A percentile compares a stretch with the other conserved stretches of the same genome.
Evolutionary conservation across 1,139 yeast genomes (phyloP).

Genomic region (Kazachstania sp.): DNA sequence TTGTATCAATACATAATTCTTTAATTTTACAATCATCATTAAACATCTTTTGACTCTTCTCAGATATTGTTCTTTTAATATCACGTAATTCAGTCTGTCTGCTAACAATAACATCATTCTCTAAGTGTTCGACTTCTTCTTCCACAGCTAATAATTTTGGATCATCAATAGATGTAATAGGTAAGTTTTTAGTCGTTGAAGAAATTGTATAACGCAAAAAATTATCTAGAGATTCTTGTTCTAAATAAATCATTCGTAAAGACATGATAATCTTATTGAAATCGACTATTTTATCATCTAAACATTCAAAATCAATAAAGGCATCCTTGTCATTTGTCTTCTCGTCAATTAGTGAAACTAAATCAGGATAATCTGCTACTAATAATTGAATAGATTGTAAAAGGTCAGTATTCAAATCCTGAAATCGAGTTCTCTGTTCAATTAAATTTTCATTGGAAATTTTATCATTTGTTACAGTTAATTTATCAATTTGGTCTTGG

Average conservation of each 20-base stretch:
- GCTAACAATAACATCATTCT: slow-evolving; percentile 8
- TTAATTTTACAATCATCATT: slow-evolving; percentile 20
- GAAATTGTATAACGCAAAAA: slow-evolving; percentile 27
- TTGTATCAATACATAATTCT: slow-evolving; percentile 18
- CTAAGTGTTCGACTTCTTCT: slow-evolving; percentile 16
- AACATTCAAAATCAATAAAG: slow-evolving; percentile 15
- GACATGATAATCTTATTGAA: slow-evolving; percentile 18
- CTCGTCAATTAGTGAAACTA: neutral
- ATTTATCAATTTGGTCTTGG: neutral
- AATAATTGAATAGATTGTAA: slow-evolving; percentile 3
- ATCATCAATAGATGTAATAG: slow-evolving; percentile 19
- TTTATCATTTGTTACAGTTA: neutral
- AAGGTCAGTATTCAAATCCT: slow-evolving; percentile 2
- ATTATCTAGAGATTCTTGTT: slow-evolving; percentile 28
- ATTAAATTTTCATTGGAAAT: neutral
- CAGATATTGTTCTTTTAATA: slow-evolving; percentile 14
- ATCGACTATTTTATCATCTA: slow-evolving; percentile 16
- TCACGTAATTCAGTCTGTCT: slow-evolving; percentile 9
- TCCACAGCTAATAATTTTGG: slow-evolving; percentile 16
- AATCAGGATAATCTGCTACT: slow-evolving; percentile 1
- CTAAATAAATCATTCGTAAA: slow-evolving; percentile 24
- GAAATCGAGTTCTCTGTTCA: slow-evolving; percentile 2
- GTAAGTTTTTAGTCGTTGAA: slow-evolving; percentile 14
- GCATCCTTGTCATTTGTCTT: neutral
- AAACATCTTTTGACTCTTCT: slow-evolving; percentile 13